phyloP scores from a whole-genome alignment of 1,284 basidiomycete genomes.

The Boletus semigastroideus region DNA sequence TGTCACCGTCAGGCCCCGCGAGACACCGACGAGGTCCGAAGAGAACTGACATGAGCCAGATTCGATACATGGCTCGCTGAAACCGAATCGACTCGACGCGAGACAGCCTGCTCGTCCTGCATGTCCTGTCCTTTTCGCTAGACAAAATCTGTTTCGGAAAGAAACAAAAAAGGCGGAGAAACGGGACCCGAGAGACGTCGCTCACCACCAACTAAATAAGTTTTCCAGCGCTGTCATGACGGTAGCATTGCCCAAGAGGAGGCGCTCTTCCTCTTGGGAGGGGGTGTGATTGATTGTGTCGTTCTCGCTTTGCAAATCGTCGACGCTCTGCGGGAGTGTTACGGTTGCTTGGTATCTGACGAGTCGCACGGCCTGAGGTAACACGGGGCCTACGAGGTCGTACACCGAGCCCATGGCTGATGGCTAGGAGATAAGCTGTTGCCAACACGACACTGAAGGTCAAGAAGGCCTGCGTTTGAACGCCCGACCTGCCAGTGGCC shows the following conservation, averaged over 20 bases:
- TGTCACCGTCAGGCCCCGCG: background rate
- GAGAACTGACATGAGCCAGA: constrained; percentile 28
- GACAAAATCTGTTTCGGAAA: background rate
- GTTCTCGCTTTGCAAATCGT: constrained; percentile 8
- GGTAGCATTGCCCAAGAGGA: constrained; percentile 20
- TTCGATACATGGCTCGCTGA: constrained; percentile 31
- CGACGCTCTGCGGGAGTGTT: background rate
- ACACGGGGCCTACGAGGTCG: constrained; percentile 7
- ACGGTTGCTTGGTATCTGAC: constrained; percentile 4
- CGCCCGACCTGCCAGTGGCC: too few relatives aligned
- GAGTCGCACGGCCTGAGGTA: constrained; percentile 15
- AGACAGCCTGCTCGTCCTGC: constrained; percentile 26
- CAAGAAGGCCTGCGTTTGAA: too few relatives aligned
- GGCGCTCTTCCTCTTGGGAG: constrained; percentile 19
- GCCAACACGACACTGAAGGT: too few relatives aligned
- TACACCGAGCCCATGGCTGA: background rate
- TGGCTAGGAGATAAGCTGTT: background rate
- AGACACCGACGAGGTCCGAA: background rate
- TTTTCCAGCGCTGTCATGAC: constrained; percentile 31
- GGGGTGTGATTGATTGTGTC: constrained; percentile 16
- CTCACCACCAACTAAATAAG: constrained; percentile 33
- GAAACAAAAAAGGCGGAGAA: too few relatives aligned
- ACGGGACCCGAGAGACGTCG: too few relatives aligned
- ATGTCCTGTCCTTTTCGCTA: constrained; percentile 34
- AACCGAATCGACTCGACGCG: constrained; percentile 32